Conservation (phyloP, 768 basidiomycete species). For the Boletus pseudo-olivaceus region DNA sequence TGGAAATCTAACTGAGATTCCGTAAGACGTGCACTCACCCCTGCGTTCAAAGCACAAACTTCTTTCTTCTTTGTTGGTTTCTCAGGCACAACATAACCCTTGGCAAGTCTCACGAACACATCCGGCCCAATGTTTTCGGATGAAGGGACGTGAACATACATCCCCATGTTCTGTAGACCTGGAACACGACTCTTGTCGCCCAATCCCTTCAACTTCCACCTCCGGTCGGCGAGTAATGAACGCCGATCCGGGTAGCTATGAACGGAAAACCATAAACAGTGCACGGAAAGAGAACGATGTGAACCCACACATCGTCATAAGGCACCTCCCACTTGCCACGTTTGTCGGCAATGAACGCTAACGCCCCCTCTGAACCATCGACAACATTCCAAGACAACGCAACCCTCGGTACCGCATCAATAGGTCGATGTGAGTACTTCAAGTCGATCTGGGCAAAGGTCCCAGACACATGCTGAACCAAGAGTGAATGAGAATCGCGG, state of each 20-base stretch:
- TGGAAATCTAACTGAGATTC: not conserved
- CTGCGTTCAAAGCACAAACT: slow-evolving; percentile 60
- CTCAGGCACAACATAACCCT: slow-evolving; percentile 49
- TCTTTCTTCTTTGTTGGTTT: slow-evolving; percentile 36
- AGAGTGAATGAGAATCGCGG: slow-evolving; percentile 65
- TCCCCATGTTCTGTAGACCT: slow-evolving; percentile 55
- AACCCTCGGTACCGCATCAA: slow-evolving; percentile 64
- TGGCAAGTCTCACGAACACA: slow-evolving; percentile 58
- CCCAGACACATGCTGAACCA: slow-evolving; percentile 72
- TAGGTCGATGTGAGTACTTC: slow-evolving; percentile 55
- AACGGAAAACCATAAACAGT: not conserved
- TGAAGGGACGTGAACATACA: slow-evolving; percentile 29
- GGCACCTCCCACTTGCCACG: slow-evolving; percentile 59
- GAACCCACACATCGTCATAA: slow-evolving; percentile 73
- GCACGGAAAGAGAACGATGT: not conserved
- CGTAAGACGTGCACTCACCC: slow-evolving; percentile 32
- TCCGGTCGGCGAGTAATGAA: slow-evolving; percentile 24
- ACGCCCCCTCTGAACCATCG: slow-evolving; percentile 41
- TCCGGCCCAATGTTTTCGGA: slow-evolving; percentile 29
- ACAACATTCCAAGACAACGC: slow-evolving; percentile 60
- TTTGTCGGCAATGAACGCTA: slow-evolving; percentile 66
- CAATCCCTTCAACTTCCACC: slow-evolving; percentile 47
- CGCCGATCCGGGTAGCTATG: slow-evolving; percentile 37
- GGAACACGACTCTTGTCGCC: slow-evolving; percentile 56
- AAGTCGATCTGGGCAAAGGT: slow-evolving; percentile 79